These are phyloP conservation scores for Cadophora sp. DNA, from an alignment of 2,329 filamentous ascomycete species.

Conservation along the genomic window DNA sequence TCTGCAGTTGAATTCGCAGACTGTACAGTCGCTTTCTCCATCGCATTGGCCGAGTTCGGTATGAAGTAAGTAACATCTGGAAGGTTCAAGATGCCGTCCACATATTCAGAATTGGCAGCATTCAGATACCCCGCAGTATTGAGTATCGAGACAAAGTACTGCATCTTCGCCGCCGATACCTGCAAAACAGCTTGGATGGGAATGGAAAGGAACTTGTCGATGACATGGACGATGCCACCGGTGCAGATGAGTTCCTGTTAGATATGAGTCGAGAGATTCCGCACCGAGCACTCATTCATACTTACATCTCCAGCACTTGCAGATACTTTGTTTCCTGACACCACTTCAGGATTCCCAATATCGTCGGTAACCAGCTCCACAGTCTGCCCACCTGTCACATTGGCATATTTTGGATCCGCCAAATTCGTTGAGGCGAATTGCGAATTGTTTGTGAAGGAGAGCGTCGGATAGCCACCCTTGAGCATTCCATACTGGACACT, in stretches of 20 bases:
- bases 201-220: constrained; percentile 55
- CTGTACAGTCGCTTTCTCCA: constrained; percentile 26
- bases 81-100: constrained; percentile 23
- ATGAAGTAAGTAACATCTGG: constrained; percentile 37
- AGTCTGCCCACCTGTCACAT: constrained; percentile 35
- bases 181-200: constrained; percentile 42
- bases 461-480: constrained; percentile 29
- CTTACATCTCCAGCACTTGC: constrained; percentile 27
- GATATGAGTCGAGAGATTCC: not conserved
- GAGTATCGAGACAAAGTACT: constrained; percentile 33
- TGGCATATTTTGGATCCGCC: constrained; percentile 28
- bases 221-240: constrained; percentile 61
- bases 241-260: constrained; percentile 58
- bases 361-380: constrained; percentile 27
- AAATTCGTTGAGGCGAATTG: constrained; percentile 33
- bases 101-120: constrained; percentile 24
- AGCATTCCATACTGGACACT: constrained; percentile 34
- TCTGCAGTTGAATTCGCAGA: constrained; percentile 37
- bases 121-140: constrained; percentile 26
- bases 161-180: constrained; percentile 23
- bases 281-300: not conserved
- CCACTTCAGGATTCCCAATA: constrained; percentile 21
- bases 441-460: constrained; percentile 25
- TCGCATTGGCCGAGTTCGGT: constrained; percentile 33
- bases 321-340: constrained; percentile 31